Base-by-base conservation (phyloP, 23 red algal species). In the Porphyridium purpureum region DNA sequence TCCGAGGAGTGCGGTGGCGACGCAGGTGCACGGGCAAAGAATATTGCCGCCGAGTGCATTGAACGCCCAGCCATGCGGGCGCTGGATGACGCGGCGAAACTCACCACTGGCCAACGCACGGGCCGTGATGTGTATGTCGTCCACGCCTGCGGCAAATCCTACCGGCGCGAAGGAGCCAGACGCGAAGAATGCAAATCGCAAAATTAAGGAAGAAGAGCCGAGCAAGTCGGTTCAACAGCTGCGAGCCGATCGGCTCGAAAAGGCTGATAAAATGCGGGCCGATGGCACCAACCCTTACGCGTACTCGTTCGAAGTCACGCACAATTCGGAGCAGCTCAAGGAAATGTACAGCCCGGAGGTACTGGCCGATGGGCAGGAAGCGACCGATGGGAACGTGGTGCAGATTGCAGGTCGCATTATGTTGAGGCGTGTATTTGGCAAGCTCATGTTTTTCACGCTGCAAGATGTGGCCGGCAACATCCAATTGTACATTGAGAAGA, bases 401-500 rank as follows among this genome's bases (percentile, higher is more conserved):
- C 20, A 64, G 28, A 38, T 94, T 29, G 87, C 87, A 0, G 87
- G 87, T 4, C 52, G 87, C 29, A 66, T 94, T 2, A 73, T 80
- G 17, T 41, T 78, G 23, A 59, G 80, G 50, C 77, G 87, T 26
- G 67, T 84, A 26, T 94, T 94, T 73, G 87, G 87, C 25, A 94
- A 94, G 63, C 73, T 94, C 20, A 74, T 74, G 24, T 94, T 94
- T 60, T 83, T 94, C 52, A 94, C 87, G 0, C 31, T 94, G 21
- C 64, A 84, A 46, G 87, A 94, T 50, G 51, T 52, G 4, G 59
- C 57, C 5, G 87, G 87, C 33, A 84, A 42, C 40, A 79, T 94
- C 30, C 87, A 94, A 77, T 54, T 94, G 22, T 94, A 94, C 63
- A 54, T 83, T 15, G 87, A 94, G 54, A 83, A 94, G 47, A 80